These are phyloP conservation scores for Rhynchosporium graminicola DNA, from an alignment of 2,329 filamentous ascomycete species.

Conservation along the genomic window DNA sequence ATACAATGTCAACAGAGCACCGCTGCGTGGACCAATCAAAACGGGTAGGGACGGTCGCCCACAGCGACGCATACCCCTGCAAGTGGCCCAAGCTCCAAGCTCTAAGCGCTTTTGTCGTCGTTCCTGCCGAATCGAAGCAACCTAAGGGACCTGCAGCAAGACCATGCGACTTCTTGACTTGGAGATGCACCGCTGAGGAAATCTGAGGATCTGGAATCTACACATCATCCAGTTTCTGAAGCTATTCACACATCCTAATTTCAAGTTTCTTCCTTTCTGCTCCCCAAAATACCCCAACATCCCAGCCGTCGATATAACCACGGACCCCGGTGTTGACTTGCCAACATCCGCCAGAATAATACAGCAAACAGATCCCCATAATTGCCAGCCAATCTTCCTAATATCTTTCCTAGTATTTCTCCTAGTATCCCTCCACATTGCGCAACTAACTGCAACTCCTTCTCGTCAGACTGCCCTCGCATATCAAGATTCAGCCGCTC, in stretches of 20 bases:
- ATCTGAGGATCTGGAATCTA: not conserved
- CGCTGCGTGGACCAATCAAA: conserved; percentile 9
- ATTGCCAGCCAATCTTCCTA: not conserved
- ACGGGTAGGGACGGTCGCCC: too few relatives aligned
- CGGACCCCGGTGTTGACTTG: conserved; percentile 14
- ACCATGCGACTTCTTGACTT: conserved; percentile 7
- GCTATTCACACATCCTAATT: conserved; percentile 6
- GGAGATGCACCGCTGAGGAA: conserved; percentile 2
- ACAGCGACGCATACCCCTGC: not conserved
- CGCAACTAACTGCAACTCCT: conserved; percentile 21
- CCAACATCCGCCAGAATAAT: conserved; percentile 9
- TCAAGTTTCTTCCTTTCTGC: not conserved
- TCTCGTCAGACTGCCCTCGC: conserved; percentile 25
- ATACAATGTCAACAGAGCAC: conserved; percentile 8
- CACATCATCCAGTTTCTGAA: not conserved
- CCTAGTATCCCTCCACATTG: not conserved
- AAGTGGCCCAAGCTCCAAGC: not conserved
- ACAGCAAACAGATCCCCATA: conserved; percentile 13
- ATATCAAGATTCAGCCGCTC: conserved; percentile 21
- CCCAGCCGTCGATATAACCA: conserved; percentile 1
- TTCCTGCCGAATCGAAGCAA: not conserved
- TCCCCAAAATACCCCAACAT: not conserved
- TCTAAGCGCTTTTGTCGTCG: conserved; percentile 4
- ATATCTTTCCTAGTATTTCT: too few relatives aligned
- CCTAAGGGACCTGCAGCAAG: conserved; percentile 10